Evolutionary conservation across 1,139 yeast species (phyloP), one percentile per base, ranked within the genome.

Genomic region (Kazachstania sp.): DNA sequence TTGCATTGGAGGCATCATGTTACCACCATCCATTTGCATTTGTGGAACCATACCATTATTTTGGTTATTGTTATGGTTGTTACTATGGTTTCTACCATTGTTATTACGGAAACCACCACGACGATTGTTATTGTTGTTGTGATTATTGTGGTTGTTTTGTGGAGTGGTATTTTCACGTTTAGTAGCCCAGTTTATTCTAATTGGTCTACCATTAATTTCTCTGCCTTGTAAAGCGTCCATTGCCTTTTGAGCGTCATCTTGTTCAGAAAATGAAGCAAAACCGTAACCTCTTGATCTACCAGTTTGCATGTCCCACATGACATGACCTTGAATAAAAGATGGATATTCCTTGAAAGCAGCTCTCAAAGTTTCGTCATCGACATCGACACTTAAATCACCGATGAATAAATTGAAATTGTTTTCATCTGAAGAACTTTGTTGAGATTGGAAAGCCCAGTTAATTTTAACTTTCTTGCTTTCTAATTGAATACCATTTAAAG

Each of bases 241-340:
- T 11, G 95, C 95, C 51, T 66, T 66, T 55, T 83, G 86, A 1
- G 96, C 96, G 54, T 86, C 94, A 12, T 70, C 66, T 49, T 75
- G 78, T 31, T 74, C 75, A 20, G 72, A 66, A 60, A 87, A 88
- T 1, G 95, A 83, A n/a, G 86, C 95, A 67, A 88, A 88, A 1
- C 96, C 96, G 61, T 87, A 88, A 19, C 96, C 95, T 67, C 96
- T 74, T 4, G 95, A 85, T 63, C 95, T 72, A 35, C 95, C 90
- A 20, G 95, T 85, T 63, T 84, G 90, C 95, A 86, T 86, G 65
- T 88, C 96, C 96, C 96, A 87, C 95, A 88, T 88, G 37, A 88
- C 95, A 57, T 87, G 90, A 16, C 95, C 96, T 63, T 86, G 95
- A 45, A 79, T 71, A 58, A 85, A 70, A 4, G 88, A 76, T 19